Percentiles rank a stretch among this genome's conserved stretches.
phyloP scores from a whole-genome alignment of 2,329 filamentous ascomycete genomes.

The Cladophialophora chaetospira region DNA sequence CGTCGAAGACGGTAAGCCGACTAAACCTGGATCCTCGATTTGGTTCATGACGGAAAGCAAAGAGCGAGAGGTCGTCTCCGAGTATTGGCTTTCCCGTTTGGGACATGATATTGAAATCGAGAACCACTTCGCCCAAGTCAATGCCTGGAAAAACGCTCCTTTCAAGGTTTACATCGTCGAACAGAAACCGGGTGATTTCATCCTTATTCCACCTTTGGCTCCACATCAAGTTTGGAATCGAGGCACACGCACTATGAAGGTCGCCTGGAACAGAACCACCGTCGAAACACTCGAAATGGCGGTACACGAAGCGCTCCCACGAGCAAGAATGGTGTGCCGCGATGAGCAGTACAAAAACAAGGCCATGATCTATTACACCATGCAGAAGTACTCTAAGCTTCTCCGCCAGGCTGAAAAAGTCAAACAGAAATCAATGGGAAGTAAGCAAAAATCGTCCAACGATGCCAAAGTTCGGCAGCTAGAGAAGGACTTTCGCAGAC shows the following conservation, averaged over 20 bases:
- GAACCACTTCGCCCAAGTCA: slow-evolving; percentile 92
- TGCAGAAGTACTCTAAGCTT: slow-evolving; percentile 71
- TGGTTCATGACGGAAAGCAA: slow-evolving; percentile 99
- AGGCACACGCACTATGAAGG: slow-evolving; percentile 93
- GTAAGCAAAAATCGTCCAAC: slow-evolving; percentile 41
- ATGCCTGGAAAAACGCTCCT: slow-evolving; percentile 91
- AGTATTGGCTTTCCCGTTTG: slow-evolving; percentile 90
- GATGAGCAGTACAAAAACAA: slow-evolving; percentile 99
- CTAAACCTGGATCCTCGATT: slow-evolving; percentile 80
- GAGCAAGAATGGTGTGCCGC: slow-evolving; percentile 85
- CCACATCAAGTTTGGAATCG: slow-evolving; percentile 99
- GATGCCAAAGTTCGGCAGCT: slow-evolving; percentile 66
- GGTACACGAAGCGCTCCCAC: slow-evolving; percentile 81
- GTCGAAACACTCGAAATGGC: slow-evolving; percentile 88
- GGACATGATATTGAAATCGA: slow-evolving; percentile 97
- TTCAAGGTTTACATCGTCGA: slow-evolving; percentile 93
- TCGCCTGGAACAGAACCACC: slow-evolving; percentile 95
- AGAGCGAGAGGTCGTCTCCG: slow-evolving; percentile 83
- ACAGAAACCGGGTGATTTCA: slow-evolving; percentile 86
- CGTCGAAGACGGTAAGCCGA: slow-evolving; percentile 67
- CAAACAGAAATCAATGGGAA: slow-evolving; percentile 44
- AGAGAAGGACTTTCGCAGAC: slow-evolving; percentile 76
- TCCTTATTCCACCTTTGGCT: slow-evolving; percentile 87
- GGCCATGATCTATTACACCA: slow-evolving; percentile 85
- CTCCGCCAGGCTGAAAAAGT: slow-evolving; percentile 61